Evolutionary conservation across 2,329 filamentous ascomycete species (phyloP), one percentile per base, ranked within the genome.

Genomic region (Diplodia intermedia): DNA sequence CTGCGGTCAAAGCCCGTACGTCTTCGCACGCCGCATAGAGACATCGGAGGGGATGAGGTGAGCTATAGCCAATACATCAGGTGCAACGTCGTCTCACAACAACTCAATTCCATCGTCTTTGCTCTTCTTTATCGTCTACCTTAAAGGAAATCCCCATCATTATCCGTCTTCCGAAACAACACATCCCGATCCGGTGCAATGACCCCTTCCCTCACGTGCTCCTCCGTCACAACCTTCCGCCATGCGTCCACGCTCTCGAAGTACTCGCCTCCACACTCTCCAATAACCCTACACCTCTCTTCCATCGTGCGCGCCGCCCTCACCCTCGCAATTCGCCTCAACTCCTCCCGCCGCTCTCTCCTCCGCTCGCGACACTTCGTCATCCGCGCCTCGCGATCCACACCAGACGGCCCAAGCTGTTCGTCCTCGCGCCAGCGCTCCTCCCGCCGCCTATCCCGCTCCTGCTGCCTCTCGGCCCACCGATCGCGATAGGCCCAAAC

Each of bases 231-330:
- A 12, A 40, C 54, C n/a, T 57, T 57, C 20, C 54, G 33, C 54
- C 54, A 57, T 7, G 54, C 54, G 31, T 57, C 54, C 9, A 57
- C n/a, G 54, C 33, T 57, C 33, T 40, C 54, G 36, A 57, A 57
- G n/a, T 40, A 57, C 54, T 57, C 33, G 29, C 33, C 54, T 40
- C 36, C n/a, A 40, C 54, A 56, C 33, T 57, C 54, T 7, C 54
- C 7, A 7, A 57, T 57, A 26, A 57, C 54, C 12, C 33, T 57
- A 15, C 54, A 57, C 36, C 33, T 57, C 36, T 57, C 54, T 20
- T 57, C 54, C 54, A 57, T 57, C 8, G 31, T 40, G 7, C 53
- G 53, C 33, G 54, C 54, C 18, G 54, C 54, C n/a, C 33, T 14
- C 33, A 57, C 33, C 31, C 53, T 56, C 8, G 15, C 53, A 23